These are phyloP conservation scores for Chaetomiaceae sp. DNA, from an alignment of 2,329 filamentous ascomycete species.

Conservation along the genomic window DNA sequence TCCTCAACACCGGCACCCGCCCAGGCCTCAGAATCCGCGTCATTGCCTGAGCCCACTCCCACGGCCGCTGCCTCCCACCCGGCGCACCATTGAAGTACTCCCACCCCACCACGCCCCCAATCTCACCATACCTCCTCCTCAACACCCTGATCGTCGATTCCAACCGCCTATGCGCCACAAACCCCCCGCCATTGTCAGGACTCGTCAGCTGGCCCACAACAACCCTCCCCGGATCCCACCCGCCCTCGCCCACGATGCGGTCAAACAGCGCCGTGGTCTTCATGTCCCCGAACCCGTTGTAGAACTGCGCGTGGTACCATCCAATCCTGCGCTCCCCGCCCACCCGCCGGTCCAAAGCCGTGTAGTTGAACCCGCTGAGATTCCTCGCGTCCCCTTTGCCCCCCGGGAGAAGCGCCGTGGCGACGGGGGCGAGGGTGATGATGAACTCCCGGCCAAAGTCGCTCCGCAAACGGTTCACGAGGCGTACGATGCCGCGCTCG, in stretches of 20 bases:
- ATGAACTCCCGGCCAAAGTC: conserved; percentile 66
- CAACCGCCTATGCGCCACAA: conserved; percentile 46
- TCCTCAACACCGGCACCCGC: conserved; percentile 16
- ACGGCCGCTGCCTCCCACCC: conserved; percentile 58
- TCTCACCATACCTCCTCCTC: conserved; percentile 53
- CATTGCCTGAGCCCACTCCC: conserved; percentile 74
- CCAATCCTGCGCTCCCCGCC: conserved; percentile 60
- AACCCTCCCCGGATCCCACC: conserved; percentile 69
- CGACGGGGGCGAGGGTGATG: conserved; percentile 74
- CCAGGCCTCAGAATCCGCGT: conserved; percentile 40
- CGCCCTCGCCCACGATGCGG: conserved; percentile 45
- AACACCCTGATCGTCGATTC: conserved; percentile 41
- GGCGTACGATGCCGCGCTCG: conserved; percentile 54
- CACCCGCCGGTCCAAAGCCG: conserved; percentile 63
- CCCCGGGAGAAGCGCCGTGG: conserved; percentile 58
- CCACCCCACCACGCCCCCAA: conserved; percentile 92
- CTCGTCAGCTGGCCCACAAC: conserved; percentile 80
- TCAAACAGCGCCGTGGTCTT: conserved; percentile 46
- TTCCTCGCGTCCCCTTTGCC: conserved; percentile 51
- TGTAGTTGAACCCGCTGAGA: conserved; percentile 78
- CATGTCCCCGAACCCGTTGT: conserved; percentile 76
- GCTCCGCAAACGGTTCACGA: conserved; percentile 57
- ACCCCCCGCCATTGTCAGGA: conserved; percentile 63
- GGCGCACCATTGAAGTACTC: conserved; percentile 86
- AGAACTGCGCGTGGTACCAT: conserved; percentile 93